These are phyloP conservation scores for Alternaria sp. DNA, from an alignment of 2,329 filamentous ascomycete species.

Conservation along the genomic window DNA sequence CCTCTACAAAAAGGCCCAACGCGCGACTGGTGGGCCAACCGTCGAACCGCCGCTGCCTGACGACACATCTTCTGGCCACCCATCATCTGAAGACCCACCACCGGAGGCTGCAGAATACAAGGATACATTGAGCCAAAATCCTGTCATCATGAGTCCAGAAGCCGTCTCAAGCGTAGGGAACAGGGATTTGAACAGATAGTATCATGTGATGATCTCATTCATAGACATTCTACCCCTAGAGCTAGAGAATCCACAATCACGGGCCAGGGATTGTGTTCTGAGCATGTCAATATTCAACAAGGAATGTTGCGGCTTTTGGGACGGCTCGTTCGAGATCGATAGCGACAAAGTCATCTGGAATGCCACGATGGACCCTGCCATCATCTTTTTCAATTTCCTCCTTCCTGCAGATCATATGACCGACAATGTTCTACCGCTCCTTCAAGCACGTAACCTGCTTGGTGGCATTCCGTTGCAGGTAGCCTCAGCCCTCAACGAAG, in stretches of 20 bases:
- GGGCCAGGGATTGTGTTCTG: background rate
- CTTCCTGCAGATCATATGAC: conserved; percentile 3
- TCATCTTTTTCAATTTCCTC: conserved; percentile 1
- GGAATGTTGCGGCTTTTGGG: background rate
- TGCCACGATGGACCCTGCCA: background rate
- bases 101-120: background rate
- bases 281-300: background rate
- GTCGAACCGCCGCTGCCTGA: background rate
- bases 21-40: background rate
- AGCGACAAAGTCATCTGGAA: background rate
- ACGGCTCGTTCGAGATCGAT: background rate
- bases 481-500: background rate
- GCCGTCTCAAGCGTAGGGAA: background rate
- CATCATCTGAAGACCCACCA: background rate
- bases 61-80: background rate
- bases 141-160: background rate
- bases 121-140: background rate
- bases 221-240: background rate
- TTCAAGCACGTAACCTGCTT: background rate
- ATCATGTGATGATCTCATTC: background rate
- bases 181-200: background rate
- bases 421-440: background rate
- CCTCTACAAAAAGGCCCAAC: conserved; percentile 4
- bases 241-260: background rate
- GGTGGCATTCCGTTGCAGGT: background rate